Evolutionary conservation across 140 eudicot species (phyloP).

Genomic region (Flaveria floridana): DNA sequence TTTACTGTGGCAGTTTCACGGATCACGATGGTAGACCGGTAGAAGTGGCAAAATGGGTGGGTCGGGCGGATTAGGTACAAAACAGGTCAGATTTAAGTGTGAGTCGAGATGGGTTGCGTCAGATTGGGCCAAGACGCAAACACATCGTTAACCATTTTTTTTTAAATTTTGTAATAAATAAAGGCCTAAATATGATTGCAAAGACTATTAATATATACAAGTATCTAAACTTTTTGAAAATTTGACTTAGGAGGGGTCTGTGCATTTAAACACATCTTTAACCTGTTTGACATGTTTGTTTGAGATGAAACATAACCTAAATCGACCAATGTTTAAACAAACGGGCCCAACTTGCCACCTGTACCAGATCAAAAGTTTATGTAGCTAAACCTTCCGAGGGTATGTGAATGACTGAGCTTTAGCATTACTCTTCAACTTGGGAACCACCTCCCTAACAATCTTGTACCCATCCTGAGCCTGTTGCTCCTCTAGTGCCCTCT

Average conservation of each 20-base stretch:
- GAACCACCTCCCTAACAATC: conserved; percentile 54
- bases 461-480: conserved; percentile 51
- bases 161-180: not conserved
- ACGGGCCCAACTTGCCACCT: not conserved
- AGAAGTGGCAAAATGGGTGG: conserved; percentile 1
- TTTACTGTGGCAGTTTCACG: not conserved
- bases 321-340: not conserved
- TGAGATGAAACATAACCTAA: not conserved
- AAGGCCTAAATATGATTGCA: not conserved
- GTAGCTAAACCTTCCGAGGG: conserved; percentile 59
- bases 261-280: not conserved
- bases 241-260: not conserved
- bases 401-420: conserved; percentile 40
- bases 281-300: not conserved
- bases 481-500: conserved; percentile 54
- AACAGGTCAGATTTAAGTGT: not conserved
- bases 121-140: not conserved
- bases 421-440: conserved; percentile 42
- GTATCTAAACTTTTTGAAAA: not conserved
- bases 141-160: not conserved
- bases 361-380: not conserved
- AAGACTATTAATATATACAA: not conserved
- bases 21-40: not conserved
- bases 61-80: not conserved
- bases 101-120: not conserved